Base-by-base conservation (phyloP, 768 basidiomycete species). In the Lepiota brunneoincarnata region DNA sequence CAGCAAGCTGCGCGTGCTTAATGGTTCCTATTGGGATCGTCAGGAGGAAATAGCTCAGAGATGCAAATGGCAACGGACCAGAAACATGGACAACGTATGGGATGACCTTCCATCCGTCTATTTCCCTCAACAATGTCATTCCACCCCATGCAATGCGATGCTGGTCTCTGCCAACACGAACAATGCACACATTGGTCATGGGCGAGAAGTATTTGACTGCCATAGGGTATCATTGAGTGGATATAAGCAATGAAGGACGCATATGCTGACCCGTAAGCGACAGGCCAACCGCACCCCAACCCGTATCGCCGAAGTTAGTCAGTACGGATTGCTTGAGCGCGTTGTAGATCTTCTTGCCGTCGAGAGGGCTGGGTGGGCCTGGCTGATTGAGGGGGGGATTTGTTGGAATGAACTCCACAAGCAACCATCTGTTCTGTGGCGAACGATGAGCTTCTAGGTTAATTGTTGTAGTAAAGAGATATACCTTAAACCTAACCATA, bases 171-270 rank as follows among this genome's bases (percentile, higher is more conserved):
- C 87, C 87, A 24, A 93, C 89, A 39, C 93, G 87, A 39, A 95
- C 81, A 63, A 96, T 93, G 61, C 87, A 91, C 0, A 94, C 74
- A 58, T 86, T 84, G 2, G 92, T 95, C 12, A 78, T 79, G 0
- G 91, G 87, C 0, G 93, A 94, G 60, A 85, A 91, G 62, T 95
- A 95, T 67, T 93, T 92, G 52, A 95, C 93, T 94, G 61, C 4
- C 17, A 18, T 31, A 21, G 59, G 12, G 35, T 23, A 31, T 47
- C 21, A 11, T 38, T 42, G 10, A 40, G 18, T n/a, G 6, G 15
- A 38, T 31, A 49, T n/a, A 34, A 15, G 23, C 41, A 1, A 10
- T 20, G 15, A 35, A 31, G 20, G 2, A 18, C n/a, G 28, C 20
- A 20, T 15, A 1, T 4, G 70, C 80, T 39, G 54, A 89, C 92